Percentiles rank a stretch among this genome's conserved stretches.
Evolutionary conservation across 768 basidiomycete species (phyloP).

Genomic region (Collybia mongolica): DNA sequence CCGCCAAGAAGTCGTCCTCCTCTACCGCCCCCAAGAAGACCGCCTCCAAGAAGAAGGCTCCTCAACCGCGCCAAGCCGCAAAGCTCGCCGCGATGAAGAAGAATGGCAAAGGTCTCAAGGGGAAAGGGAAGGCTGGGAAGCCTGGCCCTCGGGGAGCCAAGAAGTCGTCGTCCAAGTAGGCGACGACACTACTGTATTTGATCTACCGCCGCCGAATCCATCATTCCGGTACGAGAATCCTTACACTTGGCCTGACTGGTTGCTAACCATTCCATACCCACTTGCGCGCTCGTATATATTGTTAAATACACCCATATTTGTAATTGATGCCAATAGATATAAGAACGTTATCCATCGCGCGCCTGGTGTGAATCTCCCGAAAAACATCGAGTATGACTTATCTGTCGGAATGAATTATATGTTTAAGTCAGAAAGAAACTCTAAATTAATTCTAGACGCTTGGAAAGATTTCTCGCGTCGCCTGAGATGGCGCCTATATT

Average conservation of each 20-base stretch:
- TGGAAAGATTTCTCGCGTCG: slow-evolving; percentile 18
- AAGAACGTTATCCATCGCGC: slow-evolving; percentile 7
- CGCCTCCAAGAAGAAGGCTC: too few relatives aligned
- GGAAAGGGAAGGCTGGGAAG: too few relatives aligned
- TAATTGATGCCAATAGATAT: slow-evolving; percentile 3
- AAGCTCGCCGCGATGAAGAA: too few relatives aligned
- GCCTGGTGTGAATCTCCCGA: slow-evolving; percentile 13
- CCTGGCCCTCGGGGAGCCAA: too few relatives aligned
- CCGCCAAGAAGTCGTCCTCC: too few relatives aligned
- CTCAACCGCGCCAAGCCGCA: too few relatives aligned
- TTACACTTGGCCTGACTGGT: slow-evolving; percentile 13
- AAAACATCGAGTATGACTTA: slow-evolving; percentile 10
- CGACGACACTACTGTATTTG: background rate
- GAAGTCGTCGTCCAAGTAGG: too few relatives aligned
- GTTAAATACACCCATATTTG: slow-evolving; percentile 9
- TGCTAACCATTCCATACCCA: slow-evolving; percentile 11
- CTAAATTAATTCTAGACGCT: slow-evolving; percentile 8
- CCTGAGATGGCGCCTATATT: slow-evolving; percentile 12
- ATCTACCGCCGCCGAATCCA: background rate
- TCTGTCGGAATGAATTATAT: slow-evolving; percentile 18
- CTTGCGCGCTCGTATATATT: slow-evolving; percentile 10
- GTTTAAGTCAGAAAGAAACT: slow-evolving; percentile 7
- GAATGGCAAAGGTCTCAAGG: too few relatives aligned
- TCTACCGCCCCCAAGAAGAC: too few relatives aligned
- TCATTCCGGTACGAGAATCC: background rate